Evolutionary conservation across 73 alveolate genomes (phyloP).

Genomic region (Paramecium octaurelia): DNA sequence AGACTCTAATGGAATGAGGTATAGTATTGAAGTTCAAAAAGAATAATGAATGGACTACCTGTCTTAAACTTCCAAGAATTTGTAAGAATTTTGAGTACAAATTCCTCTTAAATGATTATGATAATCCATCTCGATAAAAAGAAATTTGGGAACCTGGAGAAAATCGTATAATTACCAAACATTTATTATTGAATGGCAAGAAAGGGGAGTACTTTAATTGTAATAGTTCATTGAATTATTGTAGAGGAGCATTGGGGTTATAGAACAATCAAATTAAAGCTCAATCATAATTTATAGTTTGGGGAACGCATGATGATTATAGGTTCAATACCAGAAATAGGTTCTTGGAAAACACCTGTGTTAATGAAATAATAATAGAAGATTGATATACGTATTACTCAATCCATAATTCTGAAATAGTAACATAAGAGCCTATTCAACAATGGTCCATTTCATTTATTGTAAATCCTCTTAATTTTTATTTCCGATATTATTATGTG

Average conservation of each 20-base stretch:
- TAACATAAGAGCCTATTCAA: background rate
- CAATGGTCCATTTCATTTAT: background rate
- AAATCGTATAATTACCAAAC: constrained; percentile 10
- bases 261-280: constrained; percentile 24
- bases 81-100: background rate
- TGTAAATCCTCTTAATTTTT: background rate
- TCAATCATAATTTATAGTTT: background rate
- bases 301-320: background rate
- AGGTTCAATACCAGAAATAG: constrained; percentile 1
- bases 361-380: background rate
- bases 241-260: constrained; percentile 37
- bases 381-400: background rate
- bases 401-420: background rate
- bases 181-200: background rate
- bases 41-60: background rate
- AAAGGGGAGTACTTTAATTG: background rate
- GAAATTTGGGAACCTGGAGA: constrained; percentile 28
- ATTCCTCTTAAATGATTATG: background rate
- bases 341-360: constrained; percentile 29
- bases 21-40: background rate
- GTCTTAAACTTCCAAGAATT: background rate
- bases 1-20: constrained; percentile 7
- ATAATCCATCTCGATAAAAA: background rate
- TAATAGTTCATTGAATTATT: background rate
- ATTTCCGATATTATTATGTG: constrained; percentile 35